Evolutionary conservation across 2,329 filamentous ascomycete genomes (phyloP).

Genomic region (Clarireedia monteithiana): DNA sequence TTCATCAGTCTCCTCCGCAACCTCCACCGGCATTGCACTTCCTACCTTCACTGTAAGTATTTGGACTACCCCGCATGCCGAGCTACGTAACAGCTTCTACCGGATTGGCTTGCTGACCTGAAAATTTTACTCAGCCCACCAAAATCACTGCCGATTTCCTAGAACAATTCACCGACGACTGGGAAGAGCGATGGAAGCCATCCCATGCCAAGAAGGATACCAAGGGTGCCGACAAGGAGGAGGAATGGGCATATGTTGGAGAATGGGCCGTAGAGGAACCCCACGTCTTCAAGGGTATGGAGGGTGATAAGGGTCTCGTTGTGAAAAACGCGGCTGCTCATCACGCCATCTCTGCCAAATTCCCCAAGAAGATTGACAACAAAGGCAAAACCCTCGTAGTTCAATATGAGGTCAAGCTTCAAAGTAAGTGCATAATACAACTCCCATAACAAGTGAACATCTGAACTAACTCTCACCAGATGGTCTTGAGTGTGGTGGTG

Average conservation of each 20-base stretch:
- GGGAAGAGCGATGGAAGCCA: constrained; percentile 87
- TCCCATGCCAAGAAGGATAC: constrained; percentile 94
- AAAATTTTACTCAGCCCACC: constrained; percentile 56
- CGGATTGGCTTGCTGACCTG: background rate
- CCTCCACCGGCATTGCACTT: constrained; percentile 54
- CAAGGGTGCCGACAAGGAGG: constrained; percentile 57
- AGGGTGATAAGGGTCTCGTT: constrained; percentile 92
- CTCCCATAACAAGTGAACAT: constrained; percentile 2
- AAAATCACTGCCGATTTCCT: constrained; percentile 87
- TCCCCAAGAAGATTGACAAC: constrained; percentile 92
- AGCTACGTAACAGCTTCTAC: background rate
- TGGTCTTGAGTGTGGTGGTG: constrained; percentile 93
- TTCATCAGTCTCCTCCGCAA: constrained; percentile 34
- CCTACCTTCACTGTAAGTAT: constrained; percentile 78
- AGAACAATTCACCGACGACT: constrained; percentile 97
- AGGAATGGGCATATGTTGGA: constrained; percentile 96
- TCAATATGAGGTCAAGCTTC: constrained; percentile 98
- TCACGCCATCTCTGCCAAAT: constrained; percentile 98
- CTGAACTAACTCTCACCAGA: constrained; percentile 45
- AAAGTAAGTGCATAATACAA: constrained; percentile 58
- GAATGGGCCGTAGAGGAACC: constrained; percentile 98
- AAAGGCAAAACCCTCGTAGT: constrained; percentile 96
- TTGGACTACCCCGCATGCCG: constrained; percentile 17
- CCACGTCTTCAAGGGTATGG: constrained; percentile 78
- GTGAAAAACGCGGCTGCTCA: constrained; percentile 97